phyloP scores from a whole-genome alignment of 2,329 filamentous ascomycete species.

The Pseudomassariella vexata region DNA sequence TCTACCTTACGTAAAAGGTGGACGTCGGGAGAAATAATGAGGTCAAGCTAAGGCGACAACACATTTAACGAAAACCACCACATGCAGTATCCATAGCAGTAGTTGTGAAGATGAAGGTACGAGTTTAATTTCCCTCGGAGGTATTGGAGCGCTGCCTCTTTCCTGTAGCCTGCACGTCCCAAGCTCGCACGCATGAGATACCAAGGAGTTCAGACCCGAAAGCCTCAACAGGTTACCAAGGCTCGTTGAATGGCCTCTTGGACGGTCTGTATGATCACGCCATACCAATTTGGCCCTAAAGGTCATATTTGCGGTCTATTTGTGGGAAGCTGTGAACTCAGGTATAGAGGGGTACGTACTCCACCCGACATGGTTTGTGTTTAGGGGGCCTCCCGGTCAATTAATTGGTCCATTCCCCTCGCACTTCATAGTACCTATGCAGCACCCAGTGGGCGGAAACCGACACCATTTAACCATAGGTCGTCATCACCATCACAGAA shows the following conservation, averaged over 20 bases:
- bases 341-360: too few relatives aligned
- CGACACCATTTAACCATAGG: neutral
- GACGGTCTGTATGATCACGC: too few relatives aligned
- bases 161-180: too few relatives aligned
- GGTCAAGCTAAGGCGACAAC: neutral
- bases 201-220: conserved; percentile 4
- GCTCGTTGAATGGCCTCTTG: too few relatives aligned
- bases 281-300: too few relatives aligned
- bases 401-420: neutral
- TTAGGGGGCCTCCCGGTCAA: too few relatives aligned
- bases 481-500: neutral
- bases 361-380: too few relatives aligned
- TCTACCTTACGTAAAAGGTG: too few relatives aligned
- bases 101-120: conserved; percentile 1
- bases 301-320: too few relatives aligned
- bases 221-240: too few relatives aligned
- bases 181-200: neutral
- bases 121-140: neutral
- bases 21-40: neutral
- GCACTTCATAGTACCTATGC: conserved; percentile 1
- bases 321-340: too few relatives aligned
- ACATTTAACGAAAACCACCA: neutral
- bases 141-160: too few relatives aligned
- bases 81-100: neutral
- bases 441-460: neutral